These are phyloP conservation scores for Gynochthodes officinalis DNA, from an alignment of 257 asterid species.

Conservation along the genomic window DNA sequence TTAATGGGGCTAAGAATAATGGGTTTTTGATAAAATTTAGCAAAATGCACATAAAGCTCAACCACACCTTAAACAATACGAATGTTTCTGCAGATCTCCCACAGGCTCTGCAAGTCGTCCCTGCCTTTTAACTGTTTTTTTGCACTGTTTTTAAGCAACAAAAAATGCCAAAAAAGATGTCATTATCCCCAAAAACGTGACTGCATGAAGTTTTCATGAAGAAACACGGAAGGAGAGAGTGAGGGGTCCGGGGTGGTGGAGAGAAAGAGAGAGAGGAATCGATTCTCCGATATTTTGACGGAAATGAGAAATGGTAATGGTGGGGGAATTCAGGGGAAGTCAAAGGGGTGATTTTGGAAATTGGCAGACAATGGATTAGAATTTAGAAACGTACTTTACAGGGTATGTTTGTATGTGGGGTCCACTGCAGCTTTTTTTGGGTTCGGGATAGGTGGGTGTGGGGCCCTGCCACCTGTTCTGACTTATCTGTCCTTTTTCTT, in stretches of 20 bases:
- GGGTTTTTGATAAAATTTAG: background rate
- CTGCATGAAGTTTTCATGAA: constrained; percentile 18
- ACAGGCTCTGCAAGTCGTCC: constrained; percentile 7
- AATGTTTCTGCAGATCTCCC: constrained; percentile 19
- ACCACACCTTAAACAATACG: constrained; percentile 8
- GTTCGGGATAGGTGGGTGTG: background rate
- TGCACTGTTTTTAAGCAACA: constrained; percentile 8
- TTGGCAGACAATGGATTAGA: background rate
- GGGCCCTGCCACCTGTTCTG: background rate
- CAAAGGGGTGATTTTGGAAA: constrained; percentile 17
- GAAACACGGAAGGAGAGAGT: constrained; percentile 2
- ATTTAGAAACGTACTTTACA: constrained; percentile 20
- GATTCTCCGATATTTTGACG: background rate
- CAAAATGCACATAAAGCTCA: background rate
- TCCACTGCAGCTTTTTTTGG: constrained; percentile 10
- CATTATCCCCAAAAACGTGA: constrained; percentile 19
- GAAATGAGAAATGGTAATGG: constrained; percentile 1
- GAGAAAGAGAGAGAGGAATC: background rate
- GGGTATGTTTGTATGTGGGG: constrained; percentile 25
- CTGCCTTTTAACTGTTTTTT: constrained; percentile 3
- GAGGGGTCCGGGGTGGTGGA: background rate
- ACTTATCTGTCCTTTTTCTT: background rate
- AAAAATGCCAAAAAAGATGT: constrained; percentile 3
- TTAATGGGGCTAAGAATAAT: background rate
- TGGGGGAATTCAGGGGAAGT: constrained; percentile 4